Evolutionary conservation across 1,139 yeast species (phyloP), one percentile per base, ranked within the genome.

Genomic region (Yamadazyma blattariae): DNA sequence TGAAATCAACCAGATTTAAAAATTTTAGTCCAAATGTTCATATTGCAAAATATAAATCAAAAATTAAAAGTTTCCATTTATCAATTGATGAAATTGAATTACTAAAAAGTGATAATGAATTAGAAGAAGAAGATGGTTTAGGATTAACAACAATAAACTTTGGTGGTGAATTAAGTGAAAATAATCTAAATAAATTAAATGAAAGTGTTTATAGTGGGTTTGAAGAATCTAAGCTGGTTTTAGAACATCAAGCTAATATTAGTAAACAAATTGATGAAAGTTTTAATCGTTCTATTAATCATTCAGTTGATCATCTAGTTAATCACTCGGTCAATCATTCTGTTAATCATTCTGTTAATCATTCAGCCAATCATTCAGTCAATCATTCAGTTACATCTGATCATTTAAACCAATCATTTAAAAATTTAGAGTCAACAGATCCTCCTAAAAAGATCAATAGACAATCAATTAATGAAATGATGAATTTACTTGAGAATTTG

Each of bases 71-170:
- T 36, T 63, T 64, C 32, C 70, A 64, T 39, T 48, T 56, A 6
- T 63, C 70, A 1, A 47, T 64, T 19, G 59, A 61, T 39, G 67
- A 63, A 45, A 24, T 46, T 53, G 30, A 52, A 11, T 32, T 46
- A 14, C 25, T 39, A 17, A 39, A 38, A 25, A 35, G 29, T 20
- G 37, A 33, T 4, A 15, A 14, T 13, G 29, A 21, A 11, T n/a
- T n/a, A 12, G 23, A 19, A 20, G 25, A 30, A 3, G 27, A 25
- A 3, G 13, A 10, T 12, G 30, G 21, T 10, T 14, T 25, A 11
- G 33, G 30, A 7, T 16, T 25, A 7, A 28, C 21, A 5, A 28
- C 20, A 20, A 12, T 35, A 14, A 12, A 23, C 3, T 30, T 32
- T 21, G 38, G 38, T 3, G 33, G 19, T 8, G 39, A 32, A 5